Percentiles rank a stretch among this genome's conserved stretches.
Evolutionary conservation across 75 land plant genomes (phyloP).

Genomic region (Pinus tabuliformis): DNA sequence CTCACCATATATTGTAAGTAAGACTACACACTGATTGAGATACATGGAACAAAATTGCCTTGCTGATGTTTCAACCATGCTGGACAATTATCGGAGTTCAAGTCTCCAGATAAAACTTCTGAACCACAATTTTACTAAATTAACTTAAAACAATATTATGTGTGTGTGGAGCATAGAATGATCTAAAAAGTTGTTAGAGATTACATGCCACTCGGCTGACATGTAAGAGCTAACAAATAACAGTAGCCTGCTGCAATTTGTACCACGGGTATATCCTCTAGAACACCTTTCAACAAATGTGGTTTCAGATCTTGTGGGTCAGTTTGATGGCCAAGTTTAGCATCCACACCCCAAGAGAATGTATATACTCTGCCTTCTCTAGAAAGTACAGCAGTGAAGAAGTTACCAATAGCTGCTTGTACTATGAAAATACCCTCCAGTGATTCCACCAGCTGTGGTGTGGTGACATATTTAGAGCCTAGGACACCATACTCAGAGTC

Average conservation of each 20-base stretch:
- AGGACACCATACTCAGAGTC: slow-evolving; percentile 68
- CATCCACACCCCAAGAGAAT: slow-evolving; percentile 77
- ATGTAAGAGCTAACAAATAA: slow-evolving; percentile 77
- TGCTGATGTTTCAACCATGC: neutral
- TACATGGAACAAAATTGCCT: neutral
- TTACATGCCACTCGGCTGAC: slow-evolving; percentile 81
- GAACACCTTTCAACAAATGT: slow-evolving; percentile 50
- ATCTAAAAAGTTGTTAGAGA: neutral
- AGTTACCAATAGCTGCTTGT: slow-evolving; percentile 85
- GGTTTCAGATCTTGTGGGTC: slow-evolving; percentile 64
- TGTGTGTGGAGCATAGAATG: neutral
- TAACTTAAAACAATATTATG: neutral
- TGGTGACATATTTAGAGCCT: slow-evolving; percentile 41
- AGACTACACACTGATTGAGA: neutral
- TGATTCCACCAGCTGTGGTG: slow-evolving; percentile 70
- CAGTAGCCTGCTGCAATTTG: slow-evolving; percentile 96
- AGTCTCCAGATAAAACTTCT: neutral
- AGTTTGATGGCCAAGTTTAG: slow-evolving; percentile 75
- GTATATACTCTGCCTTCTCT: slow-evolving; percentile 84
- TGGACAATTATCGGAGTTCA: neutral
- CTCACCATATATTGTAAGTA: neutral
- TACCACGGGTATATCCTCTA: slow-evolving; percentile 78
- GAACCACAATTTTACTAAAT: neutral
- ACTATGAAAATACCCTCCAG: slow-evolving; percentile 77
- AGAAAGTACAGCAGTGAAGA: slow-evolving; percentile 83